Conservation (phyloP, 305 asterid species). For the Solanum chacoense region DNA sequence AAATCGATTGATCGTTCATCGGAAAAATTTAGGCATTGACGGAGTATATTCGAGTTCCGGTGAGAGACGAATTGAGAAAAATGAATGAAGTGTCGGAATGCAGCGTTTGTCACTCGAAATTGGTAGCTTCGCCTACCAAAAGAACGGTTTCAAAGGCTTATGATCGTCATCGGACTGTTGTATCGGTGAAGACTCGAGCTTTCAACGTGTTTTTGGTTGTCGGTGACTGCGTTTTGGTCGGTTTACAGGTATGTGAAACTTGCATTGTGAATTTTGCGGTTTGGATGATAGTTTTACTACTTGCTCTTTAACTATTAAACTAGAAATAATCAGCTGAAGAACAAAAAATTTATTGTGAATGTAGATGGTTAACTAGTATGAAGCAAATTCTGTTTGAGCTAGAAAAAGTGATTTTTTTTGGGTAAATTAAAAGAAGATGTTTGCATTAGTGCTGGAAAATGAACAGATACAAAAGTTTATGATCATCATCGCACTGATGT, state of each 20-base stretch:
- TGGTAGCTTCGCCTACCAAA: conserved; percentile 18
- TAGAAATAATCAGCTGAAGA: not conserved
- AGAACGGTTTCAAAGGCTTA: conserved; percentile 23
- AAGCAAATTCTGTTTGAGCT: not conserved
- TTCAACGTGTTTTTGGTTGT: conserved; percentile 22
- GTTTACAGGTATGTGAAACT: conserved; percentile 22
- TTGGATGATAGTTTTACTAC: not conserved
- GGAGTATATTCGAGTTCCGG: not conserved
- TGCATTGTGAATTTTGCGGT: not conserved
- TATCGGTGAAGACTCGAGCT: conserved; percentile 26
- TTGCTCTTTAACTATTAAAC: not conserved
- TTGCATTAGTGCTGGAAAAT: not conserved
- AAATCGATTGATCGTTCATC: not conserved
- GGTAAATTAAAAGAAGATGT: not conserved
- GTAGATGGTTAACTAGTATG: not conserved
- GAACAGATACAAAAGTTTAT: conserved; percentile 12
- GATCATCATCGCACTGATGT: conserved; percentile 19
- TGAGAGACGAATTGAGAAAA: not conserved
- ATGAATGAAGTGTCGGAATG: conserved; percentile 31
- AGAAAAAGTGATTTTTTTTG: not conserved
- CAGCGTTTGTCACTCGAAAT: conserved; percentile 36
- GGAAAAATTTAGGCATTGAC: not conserved
- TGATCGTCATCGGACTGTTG: conserved; percentile 25
- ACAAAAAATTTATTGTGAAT: not conserved
- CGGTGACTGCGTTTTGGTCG: conserved; percentile 32